Evolutionary conservation across 768 basidiomycete genomes (phyloP).

Genomic region (Leccinellum albellum): DNA sequence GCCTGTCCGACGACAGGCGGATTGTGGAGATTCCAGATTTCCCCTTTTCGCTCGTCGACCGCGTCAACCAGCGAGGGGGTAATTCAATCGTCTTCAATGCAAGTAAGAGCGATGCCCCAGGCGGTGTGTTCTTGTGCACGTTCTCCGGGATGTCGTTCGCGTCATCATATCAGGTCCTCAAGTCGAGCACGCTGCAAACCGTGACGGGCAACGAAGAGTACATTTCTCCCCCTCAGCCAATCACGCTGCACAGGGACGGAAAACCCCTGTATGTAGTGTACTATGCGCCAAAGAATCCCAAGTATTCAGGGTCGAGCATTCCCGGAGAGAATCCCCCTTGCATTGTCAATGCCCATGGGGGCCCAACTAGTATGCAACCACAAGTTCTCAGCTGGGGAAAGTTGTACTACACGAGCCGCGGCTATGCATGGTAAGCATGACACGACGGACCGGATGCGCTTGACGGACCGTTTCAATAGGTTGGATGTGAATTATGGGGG

Average conservation of each 20-base stretch:
- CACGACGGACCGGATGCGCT: too few relatives aligned
- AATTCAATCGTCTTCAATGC: constrained; percentile 33
- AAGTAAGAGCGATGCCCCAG: constrained; percentile 29
- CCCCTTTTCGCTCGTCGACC: constrained; percentile 31
- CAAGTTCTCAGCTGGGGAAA: constrained; percentile 52
- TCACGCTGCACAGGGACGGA: constrained; percentile 37
- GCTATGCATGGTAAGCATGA: constrained; percentile 63
- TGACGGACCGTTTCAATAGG: constrained; percentile 32
- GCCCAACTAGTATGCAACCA: constrained; percentile 51
- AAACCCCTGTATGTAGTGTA: constrained; percentile 57
- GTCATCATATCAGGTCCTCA: constrained; percentile 20
- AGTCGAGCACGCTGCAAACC: constrained; percentile 21
- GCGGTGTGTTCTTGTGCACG: constrained; percentile 29
- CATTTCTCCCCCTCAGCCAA: constrained; percentile 48
- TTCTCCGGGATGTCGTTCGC: constrained; percentile 23
- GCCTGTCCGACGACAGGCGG: constrained; percentile 22
- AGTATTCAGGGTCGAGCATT: constrained; percentile 46
- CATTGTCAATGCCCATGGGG: constrained; percentile 65
- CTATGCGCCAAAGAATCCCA: constrained; percentile 64
- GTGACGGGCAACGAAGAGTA: constrained; percentile 17
- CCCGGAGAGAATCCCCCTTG: constrained; percentile 63
- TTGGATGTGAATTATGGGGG: constrained; percentile 77
- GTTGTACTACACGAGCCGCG: constrained; percentile 66
- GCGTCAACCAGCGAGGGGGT: constrained; percentile 23
- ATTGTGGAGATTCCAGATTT: constrained; percentile 27